Evolutionary conservation across 441 rosid species (phyloP), one percentile per base, ranked within the genome.

Genomic region (Populus trichocarpa): DNA sequence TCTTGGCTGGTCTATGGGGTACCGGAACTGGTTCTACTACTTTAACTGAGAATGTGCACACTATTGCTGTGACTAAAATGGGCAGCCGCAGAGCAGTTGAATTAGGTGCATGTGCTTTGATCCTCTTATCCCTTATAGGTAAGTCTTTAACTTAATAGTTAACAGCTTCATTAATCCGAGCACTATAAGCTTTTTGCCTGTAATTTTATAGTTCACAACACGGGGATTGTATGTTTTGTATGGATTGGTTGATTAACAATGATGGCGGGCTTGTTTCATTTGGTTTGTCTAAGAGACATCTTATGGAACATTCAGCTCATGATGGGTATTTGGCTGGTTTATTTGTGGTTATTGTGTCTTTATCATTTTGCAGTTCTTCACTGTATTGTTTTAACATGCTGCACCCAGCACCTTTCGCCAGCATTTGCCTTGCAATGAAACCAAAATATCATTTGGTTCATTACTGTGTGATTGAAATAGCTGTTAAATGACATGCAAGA

Each of bases 1-100:
- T 96, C 86, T 79, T 96, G 88, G 99, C 99, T 69, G 98, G 98
- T 86, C 88, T 96, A 26, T 96, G 99, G 98, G 99, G 99, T 22
- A 92, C 90, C 32, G 99, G 99, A 85, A 92, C 94, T 26, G 99
- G 98, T 69, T 96, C 98, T 38, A 89, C 97, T 28, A 91, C 98
- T 13, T 85, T 96, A 70, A 94, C 99, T 12, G 99, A 96, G 87
- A 96, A 96, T 74, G 97, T 96, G 83, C 99, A 96, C 83, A 96
- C 99, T 30, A 90, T 94, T 69, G 99, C 99, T 46, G 99, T 96
- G 75, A 91, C 98, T 42, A 96, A 94, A 89, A 90, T 96, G 97
- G 99, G 99, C 79, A 94, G 97, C 91, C 97, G 98, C 73, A 89
- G 94, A 84, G 93, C 91, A 6, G 89, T 96, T 72, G 98, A 96